These are phyloP conservation scores for Cordyceps pruinosa DNA, from an alignment of 2,329 filamentous ascomycete species.

Conservation along the genomic window DNA sequence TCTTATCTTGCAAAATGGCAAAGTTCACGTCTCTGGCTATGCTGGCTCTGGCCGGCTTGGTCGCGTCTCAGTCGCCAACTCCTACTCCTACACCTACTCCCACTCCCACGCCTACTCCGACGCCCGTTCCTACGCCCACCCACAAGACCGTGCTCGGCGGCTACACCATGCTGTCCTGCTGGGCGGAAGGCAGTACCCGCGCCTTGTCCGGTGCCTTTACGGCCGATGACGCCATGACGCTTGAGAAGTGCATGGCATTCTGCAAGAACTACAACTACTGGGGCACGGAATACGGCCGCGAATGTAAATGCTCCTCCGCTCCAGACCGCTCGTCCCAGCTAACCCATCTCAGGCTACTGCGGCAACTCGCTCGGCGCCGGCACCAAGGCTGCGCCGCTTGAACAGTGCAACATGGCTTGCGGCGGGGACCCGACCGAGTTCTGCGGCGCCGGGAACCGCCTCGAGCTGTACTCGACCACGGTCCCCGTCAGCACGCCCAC, in stretches of 20 bases:
- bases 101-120: conserved; percentile 24
- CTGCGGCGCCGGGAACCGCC: conserved; percentile 36
- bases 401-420: conserved; percentile 33
- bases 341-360: conserved; percentile 34
- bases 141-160: conserved; percentile 35
- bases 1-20: neutral
- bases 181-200: conserved; percentile 39
- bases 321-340: neutral
- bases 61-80: conserved; percentile 29
- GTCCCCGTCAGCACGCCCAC: conserved; percentile 24
- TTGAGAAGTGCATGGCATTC: conserved; percentile 39
- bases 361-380: conserved; percentile 33
- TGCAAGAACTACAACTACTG: conserved; percentile 42
- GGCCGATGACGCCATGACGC: conserved; percentile 42
- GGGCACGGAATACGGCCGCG: conserved; percentile 45
- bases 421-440: conserved; percentile 34
- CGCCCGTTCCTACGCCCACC: conserved; percentile 13
- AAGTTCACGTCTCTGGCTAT: conserved; percentile 25
- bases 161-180: conserved; percentile 41
- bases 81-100: conserved; percentile 8
- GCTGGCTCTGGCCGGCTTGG: conserved; percentile 28
- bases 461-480: conserved; percentile 38
- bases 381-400: conserved; percentile 22
- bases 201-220: conserved; percentile 35
- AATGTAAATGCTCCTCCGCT: conserved; percentile 31